phyloP scores from a whole-genome alignment of 345 rosid species.

The Euphorbia lathyris region DNA sequence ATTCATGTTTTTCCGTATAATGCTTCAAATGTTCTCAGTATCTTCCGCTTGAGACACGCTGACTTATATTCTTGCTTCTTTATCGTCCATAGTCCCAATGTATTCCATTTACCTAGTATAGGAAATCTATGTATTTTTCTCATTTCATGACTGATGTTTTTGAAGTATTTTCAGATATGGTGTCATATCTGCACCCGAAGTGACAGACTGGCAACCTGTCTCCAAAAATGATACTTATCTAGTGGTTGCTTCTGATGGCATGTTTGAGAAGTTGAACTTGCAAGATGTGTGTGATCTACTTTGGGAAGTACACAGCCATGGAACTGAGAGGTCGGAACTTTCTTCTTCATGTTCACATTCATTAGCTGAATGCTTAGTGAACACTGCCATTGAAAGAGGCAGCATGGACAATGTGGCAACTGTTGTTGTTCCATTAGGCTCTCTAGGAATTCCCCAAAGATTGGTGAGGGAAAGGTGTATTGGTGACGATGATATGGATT shows the following conservation, averaged over 20 bases:
- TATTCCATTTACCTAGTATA: not conserved
- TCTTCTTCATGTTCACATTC: constrained; percentile 67
- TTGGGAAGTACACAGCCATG: constrained; percentile 51
- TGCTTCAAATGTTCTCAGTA: not conserved
- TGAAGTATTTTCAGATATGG: constrained; percentile 53
- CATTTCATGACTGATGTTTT: not conserved
- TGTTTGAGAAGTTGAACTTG: constrained; percentile 72
- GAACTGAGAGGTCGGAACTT: constrained; percentile 34
- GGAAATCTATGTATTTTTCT: not conserved
- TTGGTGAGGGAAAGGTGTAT: constrained; percentile 33
- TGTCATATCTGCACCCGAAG: constrained; percentile 86
- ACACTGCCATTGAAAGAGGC: constrained; percentile 68
- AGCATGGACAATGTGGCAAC: constrained; percentile 88
- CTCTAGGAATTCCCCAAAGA: constrained; percentile 42
- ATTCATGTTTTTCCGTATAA: constrained; percentile 2
- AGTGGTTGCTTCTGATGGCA: constrained; percentile 94
- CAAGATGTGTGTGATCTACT: constrained; percentile 82
- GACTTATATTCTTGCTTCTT: constrained; percentile 1
- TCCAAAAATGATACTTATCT: constrained; percentile 70
- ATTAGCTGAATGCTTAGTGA: constrained; percentile 76
- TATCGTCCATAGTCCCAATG: not conserved
- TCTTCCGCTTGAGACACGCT: not conserved
- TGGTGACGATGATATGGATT: constrained; percentile 33
- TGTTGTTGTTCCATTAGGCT: constrained; percentile 67
- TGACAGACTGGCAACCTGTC: constrained; percentile 74